Evolutionary conservation across 2,329 filamentous ascomycete species (phyloP), one percentile per base, ranked within the genome.

Genomic region (Calonectria henricotiae): DNA sequence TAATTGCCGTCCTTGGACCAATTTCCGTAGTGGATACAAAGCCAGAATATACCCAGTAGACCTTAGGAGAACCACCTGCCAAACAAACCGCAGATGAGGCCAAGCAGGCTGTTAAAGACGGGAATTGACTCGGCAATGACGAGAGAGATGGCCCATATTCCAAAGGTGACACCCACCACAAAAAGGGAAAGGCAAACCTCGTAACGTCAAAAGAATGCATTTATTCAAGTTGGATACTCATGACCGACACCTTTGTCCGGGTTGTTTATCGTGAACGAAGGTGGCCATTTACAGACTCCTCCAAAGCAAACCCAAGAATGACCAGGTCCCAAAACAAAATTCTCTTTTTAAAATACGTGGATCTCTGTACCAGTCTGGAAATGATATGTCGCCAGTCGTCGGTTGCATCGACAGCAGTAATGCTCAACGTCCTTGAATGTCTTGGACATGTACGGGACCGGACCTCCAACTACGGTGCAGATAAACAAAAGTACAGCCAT

Each of bases 121-220:
- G 92, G 92, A 8, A 94, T 91, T 0, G 90, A 89, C 77, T 92
- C 88, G 5, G 92, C 91, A 69, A 94, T 90, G 69, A 94, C 80
- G 86, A 90, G 92, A 2, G 90, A 89, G 5, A 92, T 66, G 6
- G 89, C 73, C 89, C 91, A 93, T 17, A 89, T 79, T 13, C 74
- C 78, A 0, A 86, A 77, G 1, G 88, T 86, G 54, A 94, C 88
- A 7, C 73, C 85, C 13, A 89, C 74, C 92, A 30, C 27, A 30
- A 30, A 30, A 30, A 30, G 27, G 27, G 27, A 30, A 30, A 30
- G 27, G 27, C 27, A 30, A 30, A 7, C 27, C 27, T 4, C 27
- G 4, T 39, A 17, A 6, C 6, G 39, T 41, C 5, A 41, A 41
- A 41, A 17, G 6, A 41, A 6, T 6, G 39, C 3, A 17, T 41